Conservation (phyloP, 2,329 filamentous ascomycete species). For the Myotisia sp. region DNA sequence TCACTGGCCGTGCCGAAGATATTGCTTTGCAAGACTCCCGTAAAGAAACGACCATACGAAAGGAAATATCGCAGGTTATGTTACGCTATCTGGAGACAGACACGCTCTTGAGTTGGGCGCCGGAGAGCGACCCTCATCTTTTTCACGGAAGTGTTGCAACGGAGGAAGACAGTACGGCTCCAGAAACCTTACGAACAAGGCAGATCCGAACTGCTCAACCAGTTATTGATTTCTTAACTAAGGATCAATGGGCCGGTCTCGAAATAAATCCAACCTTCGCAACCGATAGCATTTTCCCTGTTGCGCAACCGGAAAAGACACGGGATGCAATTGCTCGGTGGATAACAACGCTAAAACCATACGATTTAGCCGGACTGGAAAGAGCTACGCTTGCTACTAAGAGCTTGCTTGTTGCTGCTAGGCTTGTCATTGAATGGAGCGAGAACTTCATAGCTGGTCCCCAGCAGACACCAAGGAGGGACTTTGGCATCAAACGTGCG, state of each 20-base stretch:
- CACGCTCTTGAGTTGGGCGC: conserved; percentile 80
- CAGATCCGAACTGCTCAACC: conserved; percentile 57
- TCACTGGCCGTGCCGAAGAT: conserved; percentile 70
- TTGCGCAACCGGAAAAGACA: conserved; percentile 59
- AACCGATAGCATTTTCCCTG: conserved; percentile 59
- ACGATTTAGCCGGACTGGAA: conserved; percentile 78
- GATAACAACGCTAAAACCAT: conserved; percentile 56
- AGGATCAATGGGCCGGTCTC: conserved; percentile 69
- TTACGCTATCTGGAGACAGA: conserved; percentile 87
- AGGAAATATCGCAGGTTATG: conserved; percentile 50
- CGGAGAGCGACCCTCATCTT: conserved; percentile 39
- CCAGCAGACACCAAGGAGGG: conserved; percentile 22
- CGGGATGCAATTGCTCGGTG: conserved; percentile 63
- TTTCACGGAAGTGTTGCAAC: too few species aligned
- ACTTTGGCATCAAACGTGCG: conserved; percentile 72
- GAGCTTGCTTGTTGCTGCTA: conserved; percentile 61
- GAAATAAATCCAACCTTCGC: conserved; percentile 71
- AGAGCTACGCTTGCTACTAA: conserved; percentile 72
- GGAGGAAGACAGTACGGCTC: conserved; percentile 32
- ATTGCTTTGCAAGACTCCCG: conserved; percentile 53
- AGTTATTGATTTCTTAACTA: conserved; percentile 57
- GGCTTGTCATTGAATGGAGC: conserved; percentile 79
- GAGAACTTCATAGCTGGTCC: conserved; percentile 48
- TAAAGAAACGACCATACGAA: conserved; percentile 41
- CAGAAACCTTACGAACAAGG: conserved; percentile 50